These are phyloP conservation scores for Dianthus caryophyllus DNA, from an alignment of 148 eudicot species.

Conservation along the genomic window DNA sequence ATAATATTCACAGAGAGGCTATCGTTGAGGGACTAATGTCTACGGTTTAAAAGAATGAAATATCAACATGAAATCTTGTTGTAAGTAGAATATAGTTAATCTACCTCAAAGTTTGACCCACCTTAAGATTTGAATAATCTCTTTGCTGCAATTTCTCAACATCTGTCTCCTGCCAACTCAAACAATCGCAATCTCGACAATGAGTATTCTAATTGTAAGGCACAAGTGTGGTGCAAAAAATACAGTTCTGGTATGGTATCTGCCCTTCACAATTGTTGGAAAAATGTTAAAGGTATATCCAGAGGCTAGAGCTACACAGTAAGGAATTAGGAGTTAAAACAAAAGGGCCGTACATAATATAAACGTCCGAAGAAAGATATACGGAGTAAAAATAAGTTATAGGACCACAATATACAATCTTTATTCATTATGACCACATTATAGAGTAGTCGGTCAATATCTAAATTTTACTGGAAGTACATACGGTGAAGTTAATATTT, in stretches of 20 bases:
- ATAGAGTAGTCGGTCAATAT: slow-evolving; percentile 1
- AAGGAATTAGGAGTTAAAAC: not conserved
- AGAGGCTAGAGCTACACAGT: not conserved
- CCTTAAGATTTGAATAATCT: slow-evolving; percentile 89
- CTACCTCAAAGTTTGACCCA: slow-evolving; percentile 22
- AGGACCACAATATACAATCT: not conserved
- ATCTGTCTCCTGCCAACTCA: slow-evolving; percentile 76
- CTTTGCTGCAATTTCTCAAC: slow-evolving; percentile 95
- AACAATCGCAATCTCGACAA: slow-evolving; percentile 21
- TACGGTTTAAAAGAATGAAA: not conserved
- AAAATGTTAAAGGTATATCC: no score
- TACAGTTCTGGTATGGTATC: no score
- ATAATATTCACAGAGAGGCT: no score
- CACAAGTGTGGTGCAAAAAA: not conserved
- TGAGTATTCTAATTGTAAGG: not conserved
- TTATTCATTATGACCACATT: not conserved
- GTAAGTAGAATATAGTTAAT: slow-evolving; percentile 10
- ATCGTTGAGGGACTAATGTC: no score
- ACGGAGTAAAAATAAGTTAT: not conserved
- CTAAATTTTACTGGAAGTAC: slow-evolving; percentile 2
- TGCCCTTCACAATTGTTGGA: not conserved
- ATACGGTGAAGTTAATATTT: not conserved
- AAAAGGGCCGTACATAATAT: not conserved
- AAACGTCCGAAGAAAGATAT: not conserved
- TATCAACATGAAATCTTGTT: slow-evolving; percentile 12